These are phyloP conservation scores for Wallacemonas rigidus DNA, from an alignment of 208 protist genomes.

Conservation along the genomic window DNA sequence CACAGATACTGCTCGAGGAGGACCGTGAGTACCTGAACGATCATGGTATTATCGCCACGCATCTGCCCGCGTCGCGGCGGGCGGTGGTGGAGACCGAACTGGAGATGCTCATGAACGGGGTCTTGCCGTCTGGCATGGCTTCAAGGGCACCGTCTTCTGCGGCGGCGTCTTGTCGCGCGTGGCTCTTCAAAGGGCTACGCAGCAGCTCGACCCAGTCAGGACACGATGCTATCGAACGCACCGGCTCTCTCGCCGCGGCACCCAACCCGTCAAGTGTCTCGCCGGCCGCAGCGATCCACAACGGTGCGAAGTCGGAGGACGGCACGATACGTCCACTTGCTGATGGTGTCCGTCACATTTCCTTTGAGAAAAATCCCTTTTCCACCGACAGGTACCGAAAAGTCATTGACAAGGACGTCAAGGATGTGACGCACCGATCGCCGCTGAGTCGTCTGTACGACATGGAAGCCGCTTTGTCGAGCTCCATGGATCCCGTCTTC, in stretches of 20 bases:
- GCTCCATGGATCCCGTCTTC: slow-evolving; percentile 23
- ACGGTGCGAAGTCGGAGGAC: neutral
- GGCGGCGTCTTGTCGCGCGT: neutral
- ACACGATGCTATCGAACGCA: no score
- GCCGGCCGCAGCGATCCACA: neutral
- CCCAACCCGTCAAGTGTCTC: neutral
- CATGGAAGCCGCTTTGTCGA: slow-evolving; percentile 35
- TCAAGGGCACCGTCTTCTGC: neutral
- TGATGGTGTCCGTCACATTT: slow-evolving; percentile 18
- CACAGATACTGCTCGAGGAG: slow-evolving; percentile 47
- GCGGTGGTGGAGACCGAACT: slow-evolving; percentile 44
- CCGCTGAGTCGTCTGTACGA: slow-evolving; percentile 34
- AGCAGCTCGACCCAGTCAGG: no score
- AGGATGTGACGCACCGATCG: slow-evolving; percentile 29
- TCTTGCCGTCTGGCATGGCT: slow-evolving; percentile 16
- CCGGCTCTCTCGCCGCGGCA: no score
- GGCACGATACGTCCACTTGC: neutral
- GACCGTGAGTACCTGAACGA: slow-evolving; percentile 36
- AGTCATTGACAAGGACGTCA: slow-evolving; percentile 47
- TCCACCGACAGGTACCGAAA: slow-evolving; percentile 52
- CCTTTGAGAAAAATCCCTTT: slow-evolving; percentile 61
- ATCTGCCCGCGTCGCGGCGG: slow-evolving; percentile 42
- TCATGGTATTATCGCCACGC: slow-evolving; percentile 23
- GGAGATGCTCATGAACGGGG: slow-evolving; percentile 65
- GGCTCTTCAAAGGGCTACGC: neutral